These are phyloP conservation scores for Buddleja alternifolia DNA, from an alignment of 257 asterid species.

Conservation along the genomic window DNA sequence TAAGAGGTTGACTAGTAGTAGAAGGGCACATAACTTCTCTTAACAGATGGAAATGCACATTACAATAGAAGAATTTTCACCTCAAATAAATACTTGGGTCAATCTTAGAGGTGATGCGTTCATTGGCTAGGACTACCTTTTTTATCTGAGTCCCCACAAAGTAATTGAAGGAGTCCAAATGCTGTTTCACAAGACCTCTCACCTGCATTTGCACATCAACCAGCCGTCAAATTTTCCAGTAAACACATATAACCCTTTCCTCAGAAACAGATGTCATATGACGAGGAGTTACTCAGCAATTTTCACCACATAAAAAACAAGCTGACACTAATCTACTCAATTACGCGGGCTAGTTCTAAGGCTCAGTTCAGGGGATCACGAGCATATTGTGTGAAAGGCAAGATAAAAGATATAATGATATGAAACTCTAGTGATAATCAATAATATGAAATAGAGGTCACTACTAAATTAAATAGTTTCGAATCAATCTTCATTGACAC, in stretches of 20 bases:
- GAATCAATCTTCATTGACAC: not conserved
- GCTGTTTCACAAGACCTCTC: slow-evolving; percentile 91
- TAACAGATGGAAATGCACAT: not conserved
- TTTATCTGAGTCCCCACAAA: slow-evolving; percentile 63
- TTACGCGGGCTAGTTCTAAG: slow-evolving; percentile 17
- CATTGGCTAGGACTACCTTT: slow-evolving; percentile 72
- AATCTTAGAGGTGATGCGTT: slow-evolving; percentile 40
- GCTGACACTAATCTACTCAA: not conserved
- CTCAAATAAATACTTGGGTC: slow-evolving; percentile 57
- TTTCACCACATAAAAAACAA: not conserved
- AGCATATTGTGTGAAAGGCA: not conserved
- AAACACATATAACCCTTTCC: not conserved
- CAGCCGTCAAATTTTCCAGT: not conserved
- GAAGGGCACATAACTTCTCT: not conserved
- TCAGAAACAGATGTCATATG: not conserved
- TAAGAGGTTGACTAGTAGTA: not conserved
- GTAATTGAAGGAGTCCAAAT: slow-evolving; percentile 89
- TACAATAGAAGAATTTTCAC: slow-evolving; percentile 32
- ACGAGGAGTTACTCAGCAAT: not conserved
- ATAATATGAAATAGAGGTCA: slow-evolving; percentile 1
- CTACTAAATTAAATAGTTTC: not conserved
- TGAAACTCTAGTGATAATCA: not conserved
- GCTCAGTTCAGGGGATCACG: not conserved
- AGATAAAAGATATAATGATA: not conserved
- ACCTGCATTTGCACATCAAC: slow-evolving; percentile 53